These are phyloP conservation scores for Sclerospora graminicola DNA, from an alignment of 352 stramenopile genomes.

Conservation along the genomic window DNA sequence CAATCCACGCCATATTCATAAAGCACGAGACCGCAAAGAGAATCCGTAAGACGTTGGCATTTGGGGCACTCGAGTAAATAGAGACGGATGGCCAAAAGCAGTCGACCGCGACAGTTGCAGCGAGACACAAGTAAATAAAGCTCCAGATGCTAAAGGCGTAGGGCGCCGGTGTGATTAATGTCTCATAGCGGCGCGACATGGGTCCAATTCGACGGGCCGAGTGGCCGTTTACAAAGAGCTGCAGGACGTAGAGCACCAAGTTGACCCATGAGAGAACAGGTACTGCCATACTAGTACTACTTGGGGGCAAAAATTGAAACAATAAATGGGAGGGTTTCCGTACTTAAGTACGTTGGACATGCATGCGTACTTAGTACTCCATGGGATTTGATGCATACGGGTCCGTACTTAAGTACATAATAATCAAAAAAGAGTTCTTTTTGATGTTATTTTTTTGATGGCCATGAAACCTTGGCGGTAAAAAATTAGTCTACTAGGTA, in stretches of 20 bases:
- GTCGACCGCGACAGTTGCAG: conserved; percentile 51
- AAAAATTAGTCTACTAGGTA: no score
- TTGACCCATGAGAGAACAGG: conserved; percentile 41
- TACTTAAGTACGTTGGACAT: no score
- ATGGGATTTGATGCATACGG: no score
- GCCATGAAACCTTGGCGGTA: no score
- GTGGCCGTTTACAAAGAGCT: conserved; percentile 52
- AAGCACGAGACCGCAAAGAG: conserved; percentile 58
- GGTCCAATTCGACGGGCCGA: conserved; percentile 37
- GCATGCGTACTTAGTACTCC: no score
- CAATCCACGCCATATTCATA: conserved; percentile 64
- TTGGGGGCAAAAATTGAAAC: no score
- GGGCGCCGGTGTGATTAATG: conserved; percentile 62
- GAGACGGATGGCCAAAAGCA: conserved; percentile 51
- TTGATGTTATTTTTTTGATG: no score
- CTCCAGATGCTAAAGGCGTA: conserved; percentile 78
- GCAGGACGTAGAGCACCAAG: conserved; percentile 45
- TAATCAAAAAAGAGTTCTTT: no score
- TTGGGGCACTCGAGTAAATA: conserved; percentile 37
- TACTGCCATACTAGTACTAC: neutral
- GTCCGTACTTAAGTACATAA: no score
- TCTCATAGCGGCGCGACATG: conserved; percentile 52
- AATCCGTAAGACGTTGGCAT: conserved; percentile 35
- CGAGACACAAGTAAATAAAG: conserved; percentile 65
- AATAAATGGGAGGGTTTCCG: no score